These are phyloP conservation scores for Xylaria curta DNA, from an alignment of 495 filamentous ascomycete species.

Conservation along the genomic window DNA sequence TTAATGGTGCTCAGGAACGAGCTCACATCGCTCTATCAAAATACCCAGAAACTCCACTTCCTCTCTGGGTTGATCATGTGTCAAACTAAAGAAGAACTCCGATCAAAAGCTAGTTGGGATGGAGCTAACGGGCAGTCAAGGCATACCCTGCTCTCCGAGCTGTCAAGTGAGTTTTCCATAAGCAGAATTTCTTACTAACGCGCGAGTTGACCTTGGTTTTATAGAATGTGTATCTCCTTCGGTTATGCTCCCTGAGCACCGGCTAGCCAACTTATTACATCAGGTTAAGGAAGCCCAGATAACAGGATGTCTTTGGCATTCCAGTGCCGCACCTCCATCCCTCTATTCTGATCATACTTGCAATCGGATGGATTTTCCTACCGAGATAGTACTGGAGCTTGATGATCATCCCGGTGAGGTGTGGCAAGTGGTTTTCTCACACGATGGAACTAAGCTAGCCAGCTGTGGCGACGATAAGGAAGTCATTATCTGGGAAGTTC, in stretches of 20 bases:
- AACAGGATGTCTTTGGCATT: conserved; percentile 85
- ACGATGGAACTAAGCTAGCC: conserved; percentile 84
- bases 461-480: conserved; percentile 76
- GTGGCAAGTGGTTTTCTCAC: conserved; percentile 88
- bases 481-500: conserved; percentile 84
- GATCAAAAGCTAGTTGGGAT: conserved; percentile 84
- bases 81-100: conserved; percentile 76
- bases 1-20: conserved; percentile 84
- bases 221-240: conserved; percentile 83
- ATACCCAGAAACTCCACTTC: conserved; percentile 73
- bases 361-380: conserved; percentile 78
- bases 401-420: conserved; percentile 81
- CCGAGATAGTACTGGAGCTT: conserved; percentile 69
- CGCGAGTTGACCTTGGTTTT: conserved; percentile 27
- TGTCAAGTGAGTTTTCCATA: conserved; percentile 72
- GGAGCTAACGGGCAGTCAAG: conserved; percentile 82
- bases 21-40: conserved; percentile 84
- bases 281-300: conserved; percentile 85
- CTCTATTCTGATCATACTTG: conserved; percentile 90
- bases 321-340: conserved; percentile 76
- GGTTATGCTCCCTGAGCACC: conserved; percentile 97
- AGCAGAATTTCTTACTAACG: conserved; percentile 7
- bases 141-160: conserved; percentile 73
- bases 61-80: conserved; percentile 94
- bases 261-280: conserved; percentile 82